Evolutionary conservation across 345 rosid genomes (phyloP), one percentile per base, ranked within the genome.

Genomic region (Rhizophora apiculata): DNA sequence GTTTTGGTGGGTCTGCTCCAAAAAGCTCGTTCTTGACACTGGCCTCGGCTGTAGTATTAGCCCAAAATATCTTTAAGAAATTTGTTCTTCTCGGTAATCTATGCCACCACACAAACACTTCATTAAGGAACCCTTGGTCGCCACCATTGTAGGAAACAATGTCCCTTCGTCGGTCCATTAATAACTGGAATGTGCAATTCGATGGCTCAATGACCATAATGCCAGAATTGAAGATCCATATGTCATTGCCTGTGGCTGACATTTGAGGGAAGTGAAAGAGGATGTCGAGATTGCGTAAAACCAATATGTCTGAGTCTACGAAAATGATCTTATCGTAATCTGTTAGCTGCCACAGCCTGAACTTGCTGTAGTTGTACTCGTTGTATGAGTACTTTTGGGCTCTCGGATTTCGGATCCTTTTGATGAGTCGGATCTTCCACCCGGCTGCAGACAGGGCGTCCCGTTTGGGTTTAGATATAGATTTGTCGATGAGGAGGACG

Each of bases 151-250:
- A 92, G 18, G 97, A 95, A 32, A 95, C 79, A 29, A 95, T 83
- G 59, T 92, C 88, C 36, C 66, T 63, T 6, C 89, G 83, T 9
- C 64, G 84, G 46, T 79, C 80, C 97, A 95, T 90, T 30, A 95
- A 68, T 32, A 70, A 68, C 53, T 68, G 65, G 75, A 92, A 95
- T 0, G 94, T 90, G 79, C 99, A 95, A 19, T 89, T 92, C 20
- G 98, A 92, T 13, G 99, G 99, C 82, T 95, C 96, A 24, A 95
- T 79, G 60, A 95, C 96, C 99, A 95, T 95, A 22, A 95, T 73
- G 1, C 98, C 98, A 0, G 99, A 95, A 64, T 95, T 95, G 67
- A 90, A 95, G 65, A 90, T 84, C 88, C 89, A 88, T 9, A 84
- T 77, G 71, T 92, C 99, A 75, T 95, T 95, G 20, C 99, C 99